Evolutionary conservation across 2,329 filamentous ascomycete species (phyloP).

Genomic region (Diaporthe citriasiana): DNA sequence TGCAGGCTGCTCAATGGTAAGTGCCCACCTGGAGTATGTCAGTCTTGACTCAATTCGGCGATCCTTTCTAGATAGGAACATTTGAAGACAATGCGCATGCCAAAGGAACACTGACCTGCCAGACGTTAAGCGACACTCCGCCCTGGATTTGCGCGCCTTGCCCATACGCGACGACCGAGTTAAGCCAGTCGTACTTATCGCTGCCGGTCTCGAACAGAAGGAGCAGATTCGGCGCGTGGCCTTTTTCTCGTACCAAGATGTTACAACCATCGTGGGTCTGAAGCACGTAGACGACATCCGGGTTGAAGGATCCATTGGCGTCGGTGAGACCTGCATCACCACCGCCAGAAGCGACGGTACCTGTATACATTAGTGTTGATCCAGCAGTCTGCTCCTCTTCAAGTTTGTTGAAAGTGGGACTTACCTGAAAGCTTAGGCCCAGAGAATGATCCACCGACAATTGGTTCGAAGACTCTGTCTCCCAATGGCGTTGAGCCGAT

Average conservation of each 20-base stretch:
- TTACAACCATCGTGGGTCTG: slow-evolving; percentile 55
- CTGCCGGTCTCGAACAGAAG: slow-evolving; percentile 54
- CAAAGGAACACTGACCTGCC: slow-evolving; percentile 44
- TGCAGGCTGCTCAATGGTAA: not conserved
- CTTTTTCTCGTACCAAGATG: slow-evolving; percentile 55
- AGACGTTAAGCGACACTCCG: slow-evolving; percentile 45
- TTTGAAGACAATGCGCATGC: not conserved
- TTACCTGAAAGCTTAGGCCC: slow-evolving; percentile 52
- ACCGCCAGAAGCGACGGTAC: slow-evolving; percentile 49
- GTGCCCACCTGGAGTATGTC: slow-evolving; percentile 17
- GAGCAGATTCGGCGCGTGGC: slow-evolving; percentile 53
- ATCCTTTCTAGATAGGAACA: not conserved
- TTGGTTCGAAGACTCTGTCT: slow-evolving; percentile 50
- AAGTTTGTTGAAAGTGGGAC: no score
- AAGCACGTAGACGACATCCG: slow-evolving; percentile 56
- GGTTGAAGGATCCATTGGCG: slow-evolving; percentile 53
- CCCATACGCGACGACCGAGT: slow-evolving; percentile 50
- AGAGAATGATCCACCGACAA: slow-evolving; percentile 53
- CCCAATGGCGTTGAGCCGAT: slow-evolving; percentile 48
- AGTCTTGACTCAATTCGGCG: not conserved
- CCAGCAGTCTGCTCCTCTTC: not conserved
- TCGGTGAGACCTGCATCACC: slow-evolving; percentile 56
- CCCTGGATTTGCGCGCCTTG: slow-evolving; percentile 32
- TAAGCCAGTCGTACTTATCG: slow-evolving; percentile 55
- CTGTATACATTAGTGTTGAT: slow-evolving; percentile 36